Evolutionary conservation across 2,329 filamentous ascomycete genomes (phyloP).

Genomic region (Ceratocystis destructans): DNA sequence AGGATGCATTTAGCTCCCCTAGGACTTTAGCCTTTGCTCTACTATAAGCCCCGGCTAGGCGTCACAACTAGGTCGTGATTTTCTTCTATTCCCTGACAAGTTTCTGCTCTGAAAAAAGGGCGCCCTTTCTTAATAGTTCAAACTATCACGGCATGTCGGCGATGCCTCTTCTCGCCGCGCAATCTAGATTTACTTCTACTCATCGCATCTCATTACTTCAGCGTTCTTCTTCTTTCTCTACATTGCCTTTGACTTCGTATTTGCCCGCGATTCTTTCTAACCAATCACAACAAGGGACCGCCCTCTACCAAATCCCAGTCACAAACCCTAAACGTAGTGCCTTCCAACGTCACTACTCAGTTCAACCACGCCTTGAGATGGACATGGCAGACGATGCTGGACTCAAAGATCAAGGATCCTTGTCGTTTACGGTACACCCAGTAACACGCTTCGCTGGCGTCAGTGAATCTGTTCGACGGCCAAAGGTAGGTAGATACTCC

Average conservation of each 20-base stretch:
- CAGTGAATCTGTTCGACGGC: slow-evolving; percentile 58
- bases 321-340: background rate
- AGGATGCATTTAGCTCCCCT: no score
- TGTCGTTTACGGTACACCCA: slow-evolving; percentile 52
- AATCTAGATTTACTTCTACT: background rate
- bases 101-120: background rate
- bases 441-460: slow-evolving; percentile 52
- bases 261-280: background rate
- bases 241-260: background rate
- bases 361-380: background rate
- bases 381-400: background rate
- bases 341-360: background rate
- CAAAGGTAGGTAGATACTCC: slow-evolving; percentile 39
- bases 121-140: no score
- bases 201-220: background rate
- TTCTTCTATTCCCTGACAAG: background rate
- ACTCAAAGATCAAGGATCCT: background rate
- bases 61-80: no score
- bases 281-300: background rate
- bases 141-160: background rate
- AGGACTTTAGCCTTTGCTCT: no score
- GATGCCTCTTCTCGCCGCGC: background rate
- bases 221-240: background rate
- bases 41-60: no score
- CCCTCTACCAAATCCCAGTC: background rate